phyloP scores from a whole-genome alignment of 2,329 filamentous ascomycete genomes.

The Calonectria hawksworthii region DNA sequence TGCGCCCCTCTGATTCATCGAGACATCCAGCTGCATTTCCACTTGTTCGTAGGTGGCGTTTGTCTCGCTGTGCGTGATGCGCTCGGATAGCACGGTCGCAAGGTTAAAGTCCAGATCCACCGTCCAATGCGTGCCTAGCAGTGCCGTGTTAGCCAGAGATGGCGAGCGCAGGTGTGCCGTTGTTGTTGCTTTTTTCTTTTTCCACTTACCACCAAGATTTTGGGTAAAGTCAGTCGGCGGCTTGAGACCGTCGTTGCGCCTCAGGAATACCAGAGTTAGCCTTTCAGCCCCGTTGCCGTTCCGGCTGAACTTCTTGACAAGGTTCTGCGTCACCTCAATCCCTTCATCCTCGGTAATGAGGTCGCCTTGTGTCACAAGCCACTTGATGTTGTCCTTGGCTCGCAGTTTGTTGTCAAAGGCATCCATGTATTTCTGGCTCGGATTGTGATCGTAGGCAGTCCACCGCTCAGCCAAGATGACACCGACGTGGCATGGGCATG shows the following conservation, averaged over 20 bases:
- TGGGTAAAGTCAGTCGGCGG: background rate
- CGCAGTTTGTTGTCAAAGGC: background rate
- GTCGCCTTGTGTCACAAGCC: slow-evolving; percentile 31
- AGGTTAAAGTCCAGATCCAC: slow-evolving; percentile 12
- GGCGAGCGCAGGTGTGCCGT: background rate
- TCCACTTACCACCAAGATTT: slow-evolving; percentile 1
- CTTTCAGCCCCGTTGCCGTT: slow-evolving; percentile 13
- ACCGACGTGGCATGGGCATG: slow-evolving; percentile 25
- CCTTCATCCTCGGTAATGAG: slow-evolving; percentile 20
- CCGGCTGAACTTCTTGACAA: slow-evolving; percentile 14
- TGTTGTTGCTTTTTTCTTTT: background rate
- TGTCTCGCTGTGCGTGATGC: background rate
- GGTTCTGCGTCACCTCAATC: background rate
- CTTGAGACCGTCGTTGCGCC: background rate
- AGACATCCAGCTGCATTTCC: slow-evolving; percentile 28
- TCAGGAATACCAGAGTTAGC: slow-evolving; percentile 19
- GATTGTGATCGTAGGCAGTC: slow-evolving; percentile 11
- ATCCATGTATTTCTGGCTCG: slow-evolving; percentile 17
- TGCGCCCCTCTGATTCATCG: slow-evolving; percentile 5
- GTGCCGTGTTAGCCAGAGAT: background rate
- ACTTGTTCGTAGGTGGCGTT: slow-evolving; percentile 4
- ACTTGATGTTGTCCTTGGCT: slow-evolving; percentile 31
- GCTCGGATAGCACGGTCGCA: background rate
- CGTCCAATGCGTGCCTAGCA: background rate
- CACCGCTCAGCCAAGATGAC: slow-evolving; percentile 23